phyloP scores from a whole-genome alignment of 2,329 filamentous ascomycete genomes.

The Magnaporthiopsis rhizophila region DNA sequence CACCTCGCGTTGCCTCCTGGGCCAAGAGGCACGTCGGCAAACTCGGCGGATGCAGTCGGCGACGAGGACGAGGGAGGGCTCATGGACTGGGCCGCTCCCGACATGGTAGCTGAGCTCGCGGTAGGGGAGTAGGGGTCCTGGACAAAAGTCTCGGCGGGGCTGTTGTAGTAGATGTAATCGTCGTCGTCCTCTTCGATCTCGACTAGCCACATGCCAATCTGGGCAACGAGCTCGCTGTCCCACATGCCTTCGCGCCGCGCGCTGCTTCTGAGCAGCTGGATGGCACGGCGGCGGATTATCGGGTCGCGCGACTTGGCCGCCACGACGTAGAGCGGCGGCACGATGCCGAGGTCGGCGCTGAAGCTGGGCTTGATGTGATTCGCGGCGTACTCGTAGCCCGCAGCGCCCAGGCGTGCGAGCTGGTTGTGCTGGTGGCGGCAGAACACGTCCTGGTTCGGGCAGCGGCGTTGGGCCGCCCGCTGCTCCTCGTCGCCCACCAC shows the following conservation, averaged over 20 bases:
- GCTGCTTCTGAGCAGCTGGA: constrained; percentile 51
- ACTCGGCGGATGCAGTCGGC: constrained; percentile 22
- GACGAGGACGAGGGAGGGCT: constrained; percentile 11
- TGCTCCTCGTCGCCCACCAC: constrained; percentile 51
- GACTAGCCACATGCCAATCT: constrained; percentile 48
- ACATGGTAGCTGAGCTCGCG: constrained; percentile 5
- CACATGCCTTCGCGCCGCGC: constrained; percentile 61
- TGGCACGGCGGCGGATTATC: constrained; percentile 48
- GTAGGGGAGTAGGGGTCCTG: background rate
- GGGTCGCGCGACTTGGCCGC: constrained; percentile 58
- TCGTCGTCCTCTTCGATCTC: constrained; percentile 43
- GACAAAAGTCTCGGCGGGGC: constrained; percentile 16
- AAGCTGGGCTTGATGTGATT: constrained; percentile 53
- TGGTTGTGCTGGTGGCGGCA: constrained; percentile 34
- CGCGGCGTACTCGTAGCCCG: constrained; percentile 33
- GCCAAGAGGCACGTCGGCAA: constrained; percentile 28
- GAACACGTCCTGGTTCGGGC: constrained; percentile 29
- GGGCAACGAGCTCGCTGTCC: constrained; percentile 53
- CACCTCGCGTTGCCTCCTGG: constrained; percentile 37
- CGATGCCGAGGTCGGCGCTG: constrained; percentile 55
- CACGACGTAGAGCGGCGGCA: constrained; percentile 58
- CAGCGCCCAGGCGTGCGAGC: constrained; percentile 28
- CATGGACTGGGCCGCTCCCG: constrained; percentile 18
- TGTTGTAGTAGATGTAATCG: constrained; percentile 17
- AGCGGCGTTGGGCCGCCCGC: constrained; percentile 37